Evolutionary conservation across 805 yeast genomes (phyloP).

Genomic region (Candida pseudofarinosa): DNA sequence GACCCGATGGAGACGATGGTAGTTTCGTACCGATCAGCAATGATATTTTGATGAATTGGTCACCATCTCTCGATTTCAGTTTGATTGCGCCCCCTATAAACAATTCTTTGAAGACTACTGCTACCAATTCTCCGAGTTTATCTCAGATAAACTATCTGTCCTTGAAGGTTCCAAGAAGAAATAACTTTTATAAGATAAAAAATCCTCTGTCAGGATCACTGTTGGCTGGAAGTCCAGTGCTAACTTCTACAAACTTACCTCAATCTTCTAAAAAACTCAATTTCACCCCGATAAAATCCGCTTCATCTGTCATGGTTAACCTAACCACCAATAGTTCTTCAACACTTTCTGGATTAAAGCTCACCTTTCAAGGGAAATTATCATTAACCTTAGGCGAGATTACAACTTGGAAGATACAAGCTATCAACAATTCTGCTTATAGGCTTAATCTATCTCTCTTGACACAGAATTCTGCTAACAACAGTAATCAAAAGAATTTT

Average conservation of each 20-base stretch:
- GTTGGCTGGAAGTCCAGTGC: constrained; percentile 1
- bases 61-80: constrained; percentile 36
- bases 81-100: constrained; percentile 37
- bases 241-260: neutral
- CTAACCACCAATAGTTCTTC: constrained; percentile 25
- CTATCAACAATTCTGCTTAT: constrained; percentile 55
- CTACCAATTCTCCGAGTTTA: constrained; percentile 16
- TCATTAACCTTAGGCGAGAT: constrained; percentile 56
- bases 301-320: constrained; percentile 35
- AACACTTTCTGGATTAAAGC: constrained; percentile 28
- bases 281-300: constrained; percentile 5
- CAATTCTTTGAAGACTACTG: constrained; percentile 28
- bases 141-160: constrained; percentile 14
- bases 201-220: constrained; percentile 6
- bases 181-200: constrained; percentile 15
- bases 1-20: constrained; percentile 7
- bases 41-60: constrained; percentile 34
- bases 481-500: constrained; percentile 7
- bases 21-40: constrained; percentile 14
- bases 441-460: constrained; percentile 49
- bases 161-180: constrained; percentile 15
- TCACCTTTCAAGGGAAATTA: constrained; percentile 62
- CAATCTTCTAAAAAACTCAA: constrained; percentile 1
- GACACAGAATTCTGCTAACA: constrained; percentile 25
- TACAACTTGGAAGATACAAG: constrained; percentile 61